Evolutionary conservation across 768 basidiomycete species (phyloP), one percentile per base, ranked within the genome.

Genomic region (Kwoniella sp.): DNA sequence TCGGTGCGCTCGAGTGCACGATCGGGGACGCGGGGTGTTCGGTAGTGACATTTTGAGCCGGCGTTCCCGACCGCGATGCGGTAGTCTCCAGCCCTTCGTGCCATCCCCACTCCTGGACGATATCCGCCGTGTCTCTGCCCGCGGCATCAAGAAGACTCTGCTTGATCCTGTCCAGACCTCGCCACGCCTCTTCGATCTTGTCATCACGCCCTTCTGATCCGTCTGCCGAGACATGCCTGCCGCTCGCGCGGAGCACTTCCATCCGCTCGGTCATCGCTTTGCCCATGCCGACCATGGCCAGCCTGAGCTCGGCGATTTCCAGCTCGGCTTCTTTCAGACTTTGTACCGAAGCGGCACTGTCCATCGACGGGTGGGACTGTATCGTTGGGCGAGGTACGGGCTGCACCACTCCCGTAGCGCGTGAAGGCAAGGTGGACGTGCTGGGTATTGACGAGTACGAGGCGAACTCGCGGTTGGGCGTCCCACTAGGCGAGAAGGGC

Each of bases 201-300:
- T 36, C 43, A 12, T 56, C 56, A 7, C 34, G 42, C 9, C 20
- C 27, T 42, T 34, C 19, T 32, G 19, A n/a, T 37, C 34, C 25
- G 34, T 36, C 15, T 36, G 15, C 29, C 6, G 15, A 5, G 40
- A 23, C 40, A 23, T 4, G 25, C 14, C 19, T 6, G 50, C 28
- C 19, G 44, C 40, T 6, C 43, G 5, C 8, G 0, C 26, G 34
- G 26, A 72, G 31, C 5, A 45, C 39, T 5, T 52, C 51, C 34
- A 70, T 28, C 68, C 68, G 70, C 19, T 62, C 61, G 6, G 56
- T 36, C 66, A 74, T 67, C 4, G 65, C 65, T 52, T 69, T 70
- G 17, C 72, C 72, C 72, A 74, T 74, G 1, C 72, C 72, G 6
- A 71, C 25, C 72, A 74, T 71, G 3, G 64, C 69, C 28, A 71